These are phyloP conservation scores for Didymellaceae sp. DNA, from an alignment of 2,329 filamentous ascomycete species.

Conservation along the genomic window DNA sequence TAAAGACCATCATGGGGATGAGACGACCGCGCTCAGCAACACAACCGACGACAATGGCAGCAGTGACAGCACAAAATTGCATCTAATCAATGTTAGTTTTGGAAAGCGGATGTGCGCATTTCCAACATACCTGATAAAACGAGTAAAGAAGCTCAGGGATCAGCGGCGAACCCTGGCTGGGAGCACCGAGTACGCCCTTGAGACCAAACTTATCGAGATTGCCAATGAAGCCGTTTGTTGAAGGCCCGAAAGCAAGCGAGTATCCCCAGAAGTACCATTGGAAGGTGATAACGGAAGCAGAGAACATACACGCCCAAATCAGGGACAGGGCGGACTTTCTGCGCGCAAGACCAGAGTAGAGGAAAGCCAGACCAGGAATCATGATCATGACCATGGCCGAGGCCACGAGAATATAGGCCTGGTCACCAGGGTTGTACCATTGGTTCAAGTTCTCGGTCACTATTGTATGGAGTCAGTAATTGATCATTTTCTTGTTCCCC, in stretches of 20 bases:
- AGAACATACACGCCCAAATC: conserved; percentile 97
- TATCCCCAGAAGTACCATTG: conserved; percentile 99
- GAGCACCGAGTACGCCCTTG: conserved; percentile 78
- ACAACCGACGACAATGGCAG: conserved; percentile 87
- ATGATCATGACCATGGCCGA: conserved; percentile 95
- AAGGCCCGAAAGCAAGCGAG: conserved; percentile 87
- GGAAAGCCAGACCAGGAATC: conserved; percentile 94
- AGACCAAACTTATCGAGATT: conserved; percentile 89
- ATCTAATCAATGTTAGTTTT: conserved; percentile 62
- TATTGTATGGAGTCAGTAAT: conserved; percentile 49
- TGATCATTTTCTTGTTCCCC: not conserved
- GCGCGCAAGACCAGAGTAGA: conserved; percentile 96
- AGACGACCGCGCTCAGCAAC: conserved; percentile 94
- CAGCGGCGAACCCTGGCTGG: conserved; percentile 87
- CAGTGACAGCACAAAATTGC: conserved; percentile 96
- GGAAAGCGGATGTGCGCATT: too few relatives aligned
- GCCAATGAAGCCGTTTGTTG: conserved; percentile 89
- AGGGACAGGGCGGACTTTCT: conserved; percentile 96
- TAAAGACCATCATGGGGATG: conserved; percentile 92
- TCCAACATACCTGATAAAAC: conserved; percentile 86
- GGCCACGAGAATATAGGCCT: conserved; percentile 89
- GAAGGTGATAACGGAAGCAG: conserved; percentile 87
- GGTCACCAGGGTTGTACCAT: conserved; percentile 91
- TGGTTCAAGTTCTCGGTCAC: conserved; percentile 89
- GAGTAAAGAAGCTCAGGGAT: conserved; percentile 90